Evolutionary conservation across 169 alveolate genomes (phyloP), one percentile per base, ranked within the genome.

Genomic region (Cryptosporidium meleagridis): DNA sequence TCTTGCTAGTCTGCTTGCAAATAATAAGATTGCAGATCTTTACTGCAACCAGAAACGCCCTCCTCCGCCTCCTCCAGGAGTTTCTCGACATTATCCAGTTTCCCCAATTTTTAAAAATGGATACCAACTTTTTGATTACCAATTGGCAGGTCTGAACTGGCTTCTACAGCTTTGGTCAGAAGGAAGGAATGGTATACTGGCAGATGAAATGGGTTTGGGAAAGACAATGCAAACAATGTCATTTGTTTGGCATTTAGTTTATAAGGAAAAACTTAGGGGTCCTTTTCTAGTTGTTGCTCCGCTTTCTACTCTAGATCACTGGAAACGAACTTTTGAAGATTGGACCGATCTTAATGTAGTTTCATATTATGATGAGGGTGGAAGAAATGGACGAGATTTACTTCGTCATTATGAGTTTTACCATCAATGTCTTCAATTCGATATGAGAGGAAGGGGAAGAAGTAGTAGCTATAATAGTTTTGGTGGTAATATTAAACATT

Each of bases 201-300:
- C 98, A 2, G 98, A 96, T 87, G 98, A 96, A 93, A 96, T 96
- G 98, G 92, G 92, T 0, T 69, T 86, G 53, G 86, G 92, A 26
- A 85, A 85, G 80, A 70, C 80, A 14, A 67, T 85, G 92, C 86
- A 70, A 68, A 85, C 97, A 12, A 94, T 96, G 59, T 93, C 97
- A 10, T 94, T 96, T 70, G 86, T 97, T 37, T 94, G 94, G 73
- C 96, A 95, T 69, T 86, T 97, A 31, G 92, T 92, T 48, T 93
- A 72, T 58, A 85, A 92, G 85, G 95, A 93, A 73, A 92, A 85
- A 62, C 86, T 92, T 33, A 91, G 94, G 87, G 97, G 98, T 4
- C 98, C 99, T 12, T 96, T 94, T 86, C 84, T 96, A 67, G 93
- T 96, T 33, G 92, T 97, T 9, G 99, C 98, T 5, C 99, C 99